Evolutionary conservation across 306 rosid species (phyloP).

Genomic region (Nissolia schottii): DNA sequence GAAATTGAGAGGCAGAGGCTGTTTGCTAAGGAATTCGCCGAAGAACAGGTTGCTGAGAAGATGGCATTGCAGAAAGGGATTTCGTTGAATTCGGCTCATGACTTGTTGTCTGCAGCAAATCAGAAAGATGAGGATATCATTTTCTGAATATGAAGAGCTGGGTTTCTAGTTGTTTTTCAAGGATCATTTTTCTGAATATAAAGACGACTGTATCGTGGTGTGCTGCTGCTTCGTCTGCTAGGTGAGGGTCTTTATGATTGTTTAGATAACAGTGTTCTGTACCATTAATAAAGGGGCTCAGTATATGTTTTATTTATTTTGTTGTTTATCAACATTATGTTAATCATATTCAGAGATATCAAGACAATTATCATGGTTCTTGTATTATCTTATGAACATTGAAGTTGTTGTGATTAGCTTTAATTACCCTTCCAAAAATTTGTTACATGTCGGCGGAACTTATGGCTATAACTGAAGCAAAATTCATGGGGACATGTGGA

Average conservation of each 20-base stretch:
- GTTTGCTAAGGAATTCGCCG: constrained; percentile 33
- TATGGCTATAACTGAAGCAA: constrained; percentile 10
- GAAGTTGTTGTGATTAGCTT: constrained; percentile 22
- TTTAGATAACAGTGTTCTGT: constrained; percentile 30
- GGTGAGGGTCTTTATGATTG: constrained; percentile 10
- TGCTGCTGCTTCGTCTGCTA: neutral
- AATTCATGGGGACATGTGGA: neutral
- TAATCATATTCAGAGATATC: constrained; percentile 13
- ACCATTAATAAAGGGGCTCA: constrained; percentile 33
- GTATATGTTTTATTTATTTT: constrained; percentile 27
- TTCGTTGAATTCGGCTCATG: constrained; percentile 50
- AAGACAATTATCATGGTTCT: constrained; percentile 26
- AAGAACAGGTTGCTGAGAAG: constrained; percentile 54
- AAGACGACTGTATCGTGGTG: neutral
- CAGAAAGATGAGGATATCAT: constrained; percentile 76
- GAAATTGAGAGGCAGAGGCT: constrained; percentile 68
- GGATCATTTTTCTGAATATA: neutral
- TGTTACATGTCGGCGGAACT: constrained; percentile 11
- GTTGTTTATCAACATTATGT: constrained; percentile 11
- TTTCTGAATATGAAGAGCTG: constrained; percentile 41
- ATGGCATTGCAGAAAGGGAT: constrained; percentile 50
- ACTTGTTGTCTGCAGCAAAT: constrained; percentile 49
- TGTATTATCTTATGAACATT: neutral
- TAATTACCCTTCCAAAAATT: neutral
- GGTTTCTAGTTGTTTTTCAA: constrained; percentile 17